phyloP scores from a whole-genome alignment of 768 basidiomycete species.

The Saitozyma podzolica region DNA sequence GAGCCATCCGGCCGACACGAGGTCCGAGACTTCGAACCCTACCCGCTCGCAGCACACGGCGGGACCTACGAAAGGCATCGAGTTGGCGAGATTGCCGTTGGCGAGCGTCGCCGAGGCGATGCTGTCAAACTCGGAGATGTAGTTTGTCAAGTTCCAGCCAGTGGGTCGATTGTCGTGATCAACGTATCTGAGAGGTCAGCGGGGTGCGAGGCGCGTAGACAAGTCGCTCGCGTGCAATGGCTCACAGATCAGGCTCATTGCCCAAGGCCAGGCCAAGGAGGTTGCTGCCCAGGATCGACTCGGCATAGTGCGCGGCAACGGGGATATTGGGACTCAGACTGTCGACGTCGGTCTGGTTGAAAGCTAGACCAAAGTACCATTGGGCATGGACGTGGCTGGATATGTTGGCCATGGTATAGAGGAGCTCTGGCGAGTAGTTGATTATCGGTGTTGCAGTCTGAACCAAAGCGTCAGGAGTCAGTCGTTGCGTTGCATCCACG shows the following conservation, averaged over 20 bases:
- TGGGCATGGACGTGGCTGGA: slow-evolving; percentile 63
- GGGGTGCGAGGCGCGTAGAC: no score
- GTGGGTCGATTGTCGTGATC: slow-evolving; percentile 42
- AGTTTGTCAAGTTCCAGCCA: slow-evolving; percentile 54
- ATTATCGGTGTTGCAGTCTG: slow-evolving; percentile 48
- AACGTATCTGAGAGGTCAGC: slow-evolving; percentile 36
- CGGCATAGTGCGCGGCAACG: slow-evolving; percentile 61
- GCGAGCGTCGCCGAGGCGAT: slow-evolving; percentile 56
- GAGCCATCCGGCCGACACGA: slow-evolving; percentile 51
- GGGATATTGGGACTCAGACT: slow-evolving; percentile 58
- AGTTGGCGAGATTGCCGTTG: slow-evolving; percentile 53
- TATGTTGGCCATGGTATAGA: slow-evolving; percentile 64
- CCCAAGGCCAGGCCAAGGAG: slow-evolving; percentile 70
- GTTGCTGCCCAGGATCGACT: slow-evolving; percentile 65
- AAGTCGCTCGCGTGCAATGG: neutral
- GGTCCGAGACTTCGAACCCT: slow-evolving; percentile 58
- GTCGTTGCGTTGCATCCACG: neutral
- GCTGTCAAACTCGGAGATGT: slow-evolving; percentile 59
- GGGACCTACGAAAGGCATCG: slow-evolving; percentile 63
- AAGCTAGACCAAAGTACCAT: slow-evolving; percentile 63
- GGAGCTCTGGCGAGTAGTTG: slow-evolving; percentile 48
- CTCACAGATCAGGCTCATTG: slow-evolving; percentile 75
- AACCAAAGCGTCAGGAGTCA: neutral
- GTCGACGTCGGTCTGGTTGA: slow-evolving; percentile 60
- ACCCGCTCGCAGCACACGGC: slow-evolving; percentile 59